Evolutionary conservation across 345 rosid species (phyloP).

Genomic region (Pistacia integerrima): DNA sequence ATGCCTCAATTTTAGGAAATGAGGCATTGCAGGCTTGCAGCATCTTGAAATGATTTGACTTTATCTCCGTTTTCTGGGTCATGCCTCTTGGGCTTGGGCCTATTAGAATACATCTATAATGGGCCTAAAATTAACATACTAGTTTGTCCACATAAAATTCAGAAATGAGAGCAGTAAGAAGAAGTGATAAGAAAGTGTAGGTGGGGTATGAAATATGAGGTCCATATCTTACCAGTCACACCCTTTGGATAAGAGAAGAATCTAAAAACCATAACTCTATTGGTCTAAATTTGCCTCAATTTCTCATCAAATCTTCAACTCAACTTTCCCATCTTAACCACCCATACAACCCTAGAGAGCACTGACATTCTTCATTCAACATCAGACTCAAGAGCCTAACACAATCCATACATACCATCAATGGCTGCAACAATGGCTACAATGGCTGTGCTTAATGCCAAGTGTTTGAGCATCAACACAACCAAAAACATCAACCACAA

Average conservation of each 20-base stretch:
- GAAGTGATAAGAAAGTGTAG: constrained; percentile 31
- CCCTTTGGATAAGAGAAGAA: constrained; percentile 65
- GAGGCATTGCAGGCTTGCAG: no score
- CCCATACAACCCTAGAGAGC: constrained; percentile 1
- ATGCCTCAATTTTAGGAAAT: no score
- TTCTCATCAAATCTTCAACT: constrained; percentile 19
- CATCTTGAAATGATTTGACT: no score
- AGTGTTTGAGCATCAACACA: constrained; percentile 46
- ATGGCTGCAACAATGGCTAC: constrained; percentile 74
- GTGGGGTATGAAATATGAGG: constrained; percentile 43
- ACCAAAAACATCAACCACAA: constrained; percentile 37
- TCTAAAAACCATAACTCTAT: constrained; percentile 44
- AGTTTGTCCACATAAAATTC: no score
- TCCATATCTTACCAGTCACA: constrained; percentile 23
- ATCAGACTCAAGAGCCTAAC: background rate
- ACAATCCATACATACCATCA: background rate
- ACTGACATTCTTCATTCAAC: background rate
- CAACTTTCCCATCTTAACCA: constrained; percentile 21
- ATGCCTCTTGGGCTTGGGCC: background rate
- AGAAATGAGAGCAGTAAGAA: background rate
- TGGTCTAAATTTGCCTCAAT: constrained; percentile 33
- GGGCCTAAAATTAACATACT: no score
- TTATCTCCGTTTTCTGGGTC: background rate
- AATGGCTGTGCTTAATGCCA: constrained; percentile 61
- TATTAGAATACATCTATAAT: no score